Base-by-base conservation (phyloP, 2,329 filamentous ascomycete species). In the Sclerotinia borealis region DNA sequence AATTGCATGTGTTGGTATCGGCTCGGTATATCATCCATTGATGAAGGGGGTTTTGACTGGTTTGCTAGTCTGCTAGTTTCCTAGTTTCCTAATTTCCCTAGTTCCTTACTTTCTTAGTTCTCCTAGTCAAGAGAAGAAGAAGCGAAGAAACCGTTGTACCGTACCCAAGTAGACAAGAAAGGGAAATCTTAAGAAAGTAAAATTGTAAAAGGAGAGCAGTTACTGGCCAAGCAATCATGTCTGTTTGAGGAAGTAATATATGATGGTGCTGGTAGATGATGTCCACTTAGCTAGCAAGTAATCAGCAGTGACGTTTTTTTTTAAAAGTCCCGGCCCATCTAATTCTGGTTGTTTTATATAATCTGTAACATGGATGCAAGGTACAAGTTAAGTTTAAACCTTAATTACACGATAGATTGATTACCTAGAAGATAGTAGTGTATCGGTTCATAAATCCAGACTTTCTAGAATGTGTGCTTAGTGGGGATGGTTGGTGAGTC, bases 1-100 rank as follows among this genome's bases (percentile, higher is more conserved):
- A 31, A 48, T 56, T 62, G 60, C 60, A 62, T 62, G 50, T 56
- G 17, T 47, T 29, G 50, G 29, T 62, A 45, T 31, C 52, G 27
- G 52, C 52, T 22, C 19, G 39, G 19, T 22, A 22, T 34, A 22
- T 56, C 52, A 50, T 19, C 25, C 39, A 56, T 56, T 34, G 39
- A 56, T 11, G 49, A 19, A 54, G 50, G 29, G 45, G 36, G 22
- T 43, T 29, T 43, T 41, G 4, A 31, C 25, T 55, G 10, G 36
- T 47, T 61, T 41, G 31, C 36, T 34, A 22, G 11, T 34, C n/a
- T 55, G 36, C 34, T 43, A 52, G 47, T 19, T n/a, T 45, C n/a
- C 27, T 45, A 43, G 54, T 43, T 25, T 29, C 13, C 13, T 29
- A 48, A 25, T 19, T 15, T 19, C 13, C 13, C 13, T 29, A 29